Evolutionary conservation across 2,329 filamentous ascomycete species (phyloP).

Genomic region (Chlorencoelia australis): DNA sequence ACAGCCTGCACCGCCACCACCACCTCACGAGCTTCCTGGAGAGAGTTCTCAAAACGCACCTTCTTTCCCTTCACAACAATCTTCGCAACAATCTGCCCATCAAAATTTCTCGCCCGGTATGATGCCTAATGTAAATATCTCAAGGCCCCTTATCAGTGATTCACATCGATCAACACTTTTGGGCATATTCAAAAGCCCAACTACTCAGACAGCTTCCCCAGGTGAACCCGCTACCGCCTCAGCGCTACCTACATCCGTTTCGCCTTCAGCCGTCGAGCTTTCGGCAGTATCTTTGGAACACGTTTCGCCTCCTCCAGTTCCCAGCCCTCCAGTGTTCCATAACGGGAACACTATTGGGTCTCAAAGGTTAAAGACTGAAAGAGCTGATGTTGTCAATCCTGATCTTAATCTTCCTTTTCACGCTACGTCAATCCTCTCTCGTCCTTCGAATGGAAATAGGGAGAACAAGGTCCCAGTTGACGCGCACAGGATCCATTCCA

Average conservation of each 20-base stretch:
- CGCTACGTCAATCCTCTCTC: slow-evolving; percentile 21
- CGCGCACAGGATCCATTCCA: neutral
- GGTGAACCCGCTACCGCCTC: slow-evolving; percentile 12
- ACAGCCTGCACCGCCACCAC: slow-evolving; percentile 4
- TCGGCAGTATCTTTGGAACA: slow-evolving; percentile 26
- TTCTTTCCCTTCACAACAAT: slow-evolving; percentile 3
- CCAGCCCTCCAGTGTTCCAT: too few relatives aligned
- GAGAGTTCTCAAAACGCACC: slow-evolving; percentile 14
- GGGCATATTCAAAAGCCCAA: slow-evolving; percentile 24
- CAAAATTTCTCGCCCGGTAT: neutral
- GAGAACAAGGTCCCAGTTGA: slow-evolving; percentile 6
- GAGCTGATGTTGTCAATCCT: slow-evolving; percentile 17
- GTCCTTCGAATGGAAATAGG: slow-evolving; percentile 15
- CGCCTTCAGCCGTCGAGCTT: slow-evolving; percentile 25
- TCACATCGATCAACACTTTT: slow-evolving; percentile 23
- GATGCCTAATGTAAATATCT: neutral
- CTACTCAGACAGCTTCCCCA: slow-evolving; percentile 10
- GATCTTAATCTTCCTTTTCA: slow-evolving; percentile 22
- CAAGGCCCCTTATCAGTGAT: slow-evolving; percentile 18
- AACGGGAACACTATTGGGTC: too few relatives aligned
- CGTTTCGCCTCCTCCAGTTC: slow-evolving; percentile 11
- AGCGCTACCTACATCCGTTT: slow-evolving; percentile 17
- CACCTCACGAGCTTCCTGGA: slow-evolving; percentile 23
- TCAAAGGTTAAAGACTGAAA: slow-evolving; percentile 10
- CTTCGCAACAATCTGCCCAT: slow-evolving; percentile 4